phyloP scores from a whole-genome alignment of 2,329 filamentous ascomycete species.

The Chaetothyriales sp. region DNA sequence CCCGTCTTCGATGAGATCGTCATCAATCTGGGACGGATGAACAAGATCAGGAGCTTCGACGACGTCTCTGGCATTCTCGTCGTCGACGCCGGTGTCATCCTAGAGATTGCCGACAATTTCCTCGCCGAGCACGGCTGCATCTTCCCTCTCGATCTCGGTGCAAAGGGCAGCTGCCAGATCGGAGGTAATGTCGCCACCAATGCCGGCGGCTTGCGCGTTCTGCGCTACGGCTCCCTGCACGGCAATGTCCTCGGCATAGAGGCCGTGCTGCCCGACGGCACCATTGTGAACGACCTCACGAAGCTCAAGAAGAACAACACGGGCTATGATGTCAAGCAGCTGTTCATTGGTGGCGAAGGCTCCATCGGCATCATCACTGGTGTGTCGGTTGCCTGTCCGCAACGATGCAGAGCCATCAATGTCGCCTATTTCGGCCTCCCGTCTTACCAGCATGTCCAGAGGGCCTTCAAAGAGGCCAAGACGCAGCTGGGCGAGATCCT shows the following conservation, averaged over 20 bases:
- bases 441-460: constrained; percentile 77
- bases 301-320: constrained; percentile 96
- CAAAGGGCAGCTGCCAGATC: constrained; percentile 92
- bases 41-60: constrained; percentile 80
- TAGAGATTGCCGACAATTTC: constrained; percentile 78
- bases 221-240: constrained; percentile 89
- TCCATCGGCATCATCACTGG: constrained; percentile 90
- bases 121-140: constrained; percentile 73
- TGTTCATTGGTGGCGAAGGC: constrained; percentile 91
- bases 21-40: constrained; percentile 81
- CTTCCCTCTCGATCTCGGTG: constrained; percentile 92
- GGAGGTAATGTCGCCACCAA: constrained; percentile 95
- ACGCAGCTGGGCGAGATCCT: constrained; percentile 83
- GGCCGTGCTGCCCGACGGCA: constrained; percentile 85
- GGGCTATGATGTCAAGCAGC: constrained; percentile 90
- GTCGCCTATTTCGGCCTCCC: constrained; percentile 88
- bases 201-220: constrained; percentile 74
- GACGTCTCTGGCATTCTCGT: constrained; percentile 83
- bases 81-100: constrained; percentile 77
- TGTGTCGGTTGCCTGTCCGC: constrained; percentile 77
- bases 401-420: constrained; percentile 74
- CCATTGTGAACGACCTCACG: constrained; percentile 75
- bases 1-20: constrained; percentile 98
- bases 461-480: constrained; percentile 80
- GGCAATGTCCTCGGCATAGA: constrained; percentile 86